Base-by-base conservation (phyloP, 164 flowering plant species). In the Piper betle region DNA sequence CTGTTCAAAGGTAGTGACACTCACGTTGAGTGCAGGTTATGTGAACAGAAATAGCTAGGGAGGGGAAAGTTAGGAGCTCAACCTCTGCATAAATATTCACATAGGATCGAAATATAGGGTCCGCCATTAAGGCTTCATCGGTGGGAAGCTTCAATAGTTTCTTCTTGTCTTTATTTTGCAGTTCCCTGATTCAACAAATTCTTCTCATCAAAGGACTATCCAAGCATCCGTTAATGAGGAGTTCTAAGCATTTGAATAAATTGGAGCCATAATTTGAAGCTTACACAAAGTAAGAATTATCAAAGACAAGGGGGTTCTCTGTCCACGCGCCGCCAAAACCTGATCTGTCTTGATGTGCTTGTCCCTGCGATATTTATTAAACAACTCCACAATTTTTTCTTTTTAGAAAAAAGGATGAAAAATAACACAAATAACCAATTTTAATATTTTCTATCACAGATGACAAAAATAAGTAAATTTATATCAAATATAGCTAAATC, bases 321-420 rank as follows among this genome's bases (percentile, higher is more conserved):
- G 98, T 93, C 97, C 97, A 93, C 5, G 92, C 75, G n/a, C 98
- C 96, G 2, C 84, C 92, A 78, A 86, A 88, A 40, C 90, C 92
- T 41, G 99, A 90, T 65, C 97, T 79, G 40, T 93, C 96, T 39
- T 66, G 67, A 72, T 88, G 97, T 67, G 91, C 96, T 69, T 78
- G 78, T 69, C 97, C 97, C 98, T 93, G 54, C 37, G 69, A 41
- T 17, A 63, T 25, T 25, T 25, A 25, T 0, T 2, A 25, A 25
- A 25, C 33, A 25, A 25, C 33, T 2, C 1, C 1, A 25, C 33
- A 25, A 25, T 25, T 25, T 25, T 25, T 25, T 25, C 2, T 25
- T 25, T 25, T 25, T 0, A 25, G 33, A 25, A n/a, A n/a, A 48
- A 37, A 63, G 43, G 57, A 40, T 38, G 53, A 63, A 41, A 55